Evolutionary conservation across 768 basidiomycete genomes (phyloP), one percentile per base, ranked within the genome.

Genomic region (Xerocomellus amylosporus): DNA sequence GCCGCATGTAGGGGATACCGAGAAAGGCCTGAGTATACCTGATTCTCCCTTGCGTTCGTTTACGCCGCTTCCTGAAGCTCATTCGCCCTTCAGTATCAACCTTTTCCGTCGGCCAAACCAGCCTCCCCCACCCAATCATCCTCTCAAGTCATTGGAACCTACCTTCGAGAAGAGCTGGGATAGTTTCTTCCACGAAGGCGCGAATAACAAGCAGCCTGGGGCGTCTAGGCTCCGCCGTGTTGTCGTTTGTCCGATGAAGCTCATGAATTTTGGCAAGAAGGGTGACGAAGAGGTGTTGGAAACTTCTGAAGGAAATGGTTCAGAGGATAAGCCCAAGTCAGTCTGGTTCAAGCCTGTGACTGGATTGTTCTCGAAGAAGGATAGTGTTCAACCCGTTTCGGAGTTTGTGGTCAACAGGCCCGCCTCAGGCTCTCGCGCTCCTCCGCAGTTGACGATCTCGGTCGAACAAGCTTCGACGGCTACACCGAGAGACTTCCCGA

Each of bases 1-100:
- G 61, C 48, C 60, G 51, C 60, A 52, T 53, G 50, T 54, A 46
- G 55, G 58, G 37, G 67, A 67, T 39, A 41, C 67, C 45, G 62
- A 66, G 53, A 65, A 71, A 52, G 65, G 58, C 31, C 40, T 59
- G 20, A 55, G 53, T n/a, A 36, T 48, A 37, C 37, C 33, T 39
- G 59, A 67, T 51, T 55, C 62, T 28, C 67, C 75, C 38, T 58
- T 78, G 17, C 73, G 73, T 15, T 76, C 77, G 22, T 84, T 84
- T 55, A 80, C 79, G 28, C 83, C 81, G 8, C 69, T 81, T 56
- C 77, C 79, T n/a, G 69, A 72, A 39, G 48, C 20, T 73, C 73
- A 36, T 53, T 68, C 66, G 39, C 56, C 65, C 10, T 58, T 65
- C 28, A 66, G 60, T 44, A 57, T 69, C 37, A 72, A 71, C 53